Base-by-base conservation (phyloP, 1,284 basidiomycete species). In the Tilletia walkeri region DNA sequence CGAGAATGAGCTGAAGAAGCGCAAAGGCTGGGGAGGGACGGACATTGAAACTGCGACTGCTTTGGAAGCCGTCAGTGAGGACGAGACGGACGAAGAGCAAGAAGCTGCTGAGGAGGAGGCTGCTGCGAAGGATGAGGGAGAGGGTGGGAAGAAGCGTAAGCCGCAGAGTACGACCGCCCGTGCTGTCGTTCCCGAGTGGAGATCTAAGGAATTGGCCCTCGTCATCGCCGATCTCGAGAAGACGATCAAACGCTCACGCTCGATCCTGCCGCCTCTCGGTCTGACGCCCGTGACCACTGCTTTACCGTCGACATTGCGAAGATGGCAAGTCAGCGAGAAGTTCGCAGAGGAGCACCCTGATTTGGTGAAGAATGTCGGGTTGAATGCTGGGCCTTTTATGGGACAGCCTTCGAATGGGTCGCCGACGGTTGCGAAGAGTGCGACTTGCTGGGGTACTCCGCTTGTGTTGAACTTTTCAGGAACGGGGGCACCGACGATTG, bases 221-320 rank as follows among this genome's bases (percentile, higher is more conserved):
- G 54, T 56, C n/a, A 56, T 56, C 54, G 54, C 54, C 54, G 54
- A 56, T 4, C 20, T 56, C 20, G 54, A 56, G 54, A 56, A 56
- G 54, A 56, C 54, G 54, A 56, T 56, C 54, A 56, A 56, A 34
- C 54, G 54, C 18, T 56, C 54, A 30, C 54, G 54, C 12, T 56
- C 54, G 24, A 56, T 56, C 20, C 12, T 56, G 54, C 54, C 54
- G 24, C 54, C 54, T 5, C 24, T 56, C 24, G 54, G 54, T 6
- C 34, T 56, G 54, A 56, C 54, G n/a, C 54, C 54, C 2, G 34
- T 56, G 12, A 20, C 24, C 5, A 30, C 20, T 4, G n/a, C 54
- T 4, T 14, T 56, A 24, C 54, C 54, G 20, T n/a, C 54, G 1
- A 56, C 54, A 3, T 56, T 56, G 54, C 54, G 54, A 5, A n/a